Evolutionary conservation across 768 basidiomycete genomes (phyloP).

Genomic region (Mycena crocata): DNA sequence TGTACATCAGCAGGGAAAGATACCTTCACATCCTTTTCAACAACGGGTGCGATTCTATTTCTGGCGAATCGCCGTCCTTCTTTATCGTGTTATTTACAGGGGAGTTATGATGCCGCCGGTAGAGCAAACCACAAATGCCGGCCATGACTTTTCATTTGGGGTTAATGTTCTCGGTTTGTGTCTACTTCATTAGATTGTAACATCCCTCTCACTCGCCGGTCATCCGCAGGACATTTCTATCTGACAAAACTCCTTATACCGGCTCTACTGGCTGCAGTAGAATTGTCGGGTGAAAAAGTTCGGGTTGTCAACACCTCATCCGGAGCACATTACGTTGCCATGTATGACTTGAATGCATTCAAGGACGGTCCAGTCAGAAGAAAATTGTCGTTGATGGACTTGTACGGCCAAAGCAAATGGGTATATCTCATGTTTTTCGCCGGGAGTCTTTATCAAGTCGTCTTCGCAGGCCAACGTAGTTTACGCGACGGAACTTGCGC

Average conservation of each 20-base stretch:
- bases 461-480: neutral
- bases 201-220: neutral
- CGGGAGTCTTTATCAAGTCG: neutral
- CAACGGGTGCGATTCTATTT: slow-evolving; percentile 34
- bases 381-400: neutral
- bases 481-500: neutral
- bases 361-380: neutral
- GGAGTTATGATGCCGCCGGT: slow-evolving; percentile 41
- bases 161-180: slow-evolving; percentile 40
- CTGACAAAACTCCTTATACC: slow-evolving; percentile 41
- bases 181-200: neutral
- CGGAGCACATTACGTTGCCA: slow-evolving; percentile 25
- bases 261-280: slow-evolving; percentile 38
- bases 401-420: slow-evolving; percentile 16
- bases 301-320: slow-evolving; percentile 48
- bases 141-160: slow-evolving; percentile 51
- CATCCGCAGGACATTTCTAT: slow-evolving; percentile 29
- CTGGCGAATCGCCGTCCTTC: neutral
- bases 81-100: slow-evolving; percentile 14
- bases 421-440: neutral
- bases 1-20: slow-evolving; percentile 21
- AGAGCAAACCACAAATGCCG: slow-evolving; percentile 34
- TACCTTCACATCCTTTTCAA: slow-evolving; percentile 39
- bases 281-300: slow-evolving; percentile 34
- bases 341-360: slow-evolving; percentile 40